Evolutionary conservation across 2,329 filamentous ascomycete species (phyloP).

Genomic region (Lanzia echinophila): DNA sequence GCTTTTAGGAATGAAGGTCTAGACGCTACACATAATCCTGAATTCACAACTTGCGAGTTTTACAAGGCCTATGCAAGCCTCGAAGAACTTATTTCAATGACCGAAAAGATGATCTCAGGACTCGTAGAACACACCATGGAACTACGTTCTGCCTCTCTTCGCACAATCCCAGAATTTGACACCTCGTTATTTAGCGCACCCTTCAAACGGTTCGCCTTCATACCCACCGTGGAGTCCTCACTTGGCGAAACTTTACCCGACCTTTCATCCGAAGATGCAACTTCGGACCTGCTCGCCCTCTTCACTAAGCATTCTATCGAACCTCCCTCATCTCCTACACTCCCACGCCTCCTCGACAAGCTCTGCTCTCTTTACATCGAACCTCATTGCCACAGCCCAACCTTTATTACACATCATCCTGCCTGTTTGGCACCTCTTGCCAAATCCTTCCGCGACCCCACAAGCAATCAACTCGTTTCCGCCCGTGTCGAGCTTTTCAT

Average conservation of each 20-base stretch:
- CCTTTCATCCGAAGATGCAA: slow-evolving; percentile 43
- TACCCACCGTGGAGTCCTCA: slow-evolving; percentile 66
- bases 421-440: slow-evolving; percentile 85
- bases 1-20: slow-evolving; percentile 91
- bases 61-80: slow-evolving; percentile 82
- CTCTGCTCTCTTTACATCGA: slow-evolving; percentile 74
- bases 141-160: slow-evolving; percentile 40
- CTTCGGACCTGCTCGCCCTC: slow-evolving; percentile 49
- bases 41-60: slow-evolving; percentile 97
- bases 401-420: slow-evolving; percentile 86
- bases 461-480: slow-evolving; percentile 66
- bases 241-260: slow-evolving; percentile 43
- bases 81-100: slow-evolving; percentile 65
- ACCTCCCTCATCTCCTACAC: slow-evolving; percentile 46
- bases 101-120: slow-evolving; percentile 61
- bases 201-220: slow-evolving; percentile 70
- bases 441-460: slow-evolving; percentile 73
- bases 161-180: slow-evolving; percentile 41
- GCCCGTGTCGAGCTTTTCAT: slow-evolving; percentile 84
- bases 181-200: slow-evolving; percentile 43
- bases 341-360: slow-evolving; percentile 72
- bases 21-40: slow-evolving; percentile 88
- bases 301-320: slow-evolving; percentile 44
- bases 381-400: slow-evolving; percentile 61
- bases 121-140: slow-evolving; percentile 47